These are phyloP conservation scores for Agrocybe pediades DNA, from an alignment of 768 basidiomycete species.

Conservation along the genomic window DNA sequence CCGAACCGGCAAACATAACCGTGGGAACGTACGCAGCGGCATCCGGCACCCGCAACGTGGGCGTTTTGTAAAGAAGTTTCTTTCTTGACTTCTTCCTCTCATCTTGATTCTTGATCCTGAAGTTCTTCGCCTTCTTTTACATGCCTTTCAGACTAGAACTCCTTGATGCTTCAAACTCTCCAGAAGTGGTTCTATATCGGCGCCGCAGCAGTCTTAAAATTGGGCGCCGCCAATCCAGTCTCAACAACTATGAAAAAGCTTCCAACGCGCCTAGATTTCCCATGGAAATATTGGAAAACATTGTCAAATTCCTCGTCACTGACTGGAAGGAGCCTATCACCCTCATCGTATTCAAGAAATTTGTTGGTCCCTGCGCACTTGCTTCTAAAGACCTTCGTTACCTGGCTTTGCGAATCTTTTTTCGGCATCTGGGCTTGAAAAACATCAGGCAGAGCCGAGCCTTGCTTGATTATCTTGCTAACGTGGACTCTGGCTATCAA, in stretches of 20 bases:
- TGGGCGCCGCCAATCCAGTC: background rate
- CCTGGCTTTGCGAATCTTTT: conserved; percentile 41
- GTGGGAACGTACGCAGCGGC: too few relatives aligned
- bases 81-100: too few relatives aligned
- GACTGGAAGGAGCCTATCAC: conserved; percentile 6
- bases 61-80: too few relatives aligned
- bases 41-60: too few relatives aligned
- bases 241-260: background rate
- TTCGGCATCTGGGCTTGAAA: conserved; percentile 31
- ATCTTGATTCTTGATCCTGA: too few relatives aligned
- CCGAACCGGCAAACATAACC: too few relatives aligned
- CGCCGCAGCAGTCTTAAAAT: conserved; percentile 4
- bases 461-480: conserved; percentile 13
- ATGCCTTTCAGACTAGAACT: conserved; percentile 5
- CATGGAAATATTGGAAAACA: conserved; percentile 36
- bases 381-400: conserved; percentile 43
- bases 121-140: too few relatives aligned
- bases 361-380: conserved; percentile 40
- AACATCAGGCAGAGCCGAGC: conserved; percentile 5
- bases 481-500: conserved; percentile 11
- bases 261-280: conserved; percentile 30
- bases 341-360: conserved; percentile 24
- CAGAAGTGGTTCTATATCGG: background rate
- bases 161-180: background rate
- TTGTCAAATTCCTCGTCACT: conserved; percentile 27